Evolutionary conservation across 2,329 filamentous ascomycete genomes (phyloP).

Genomic region (Nigrospora oryzae): DNA sequence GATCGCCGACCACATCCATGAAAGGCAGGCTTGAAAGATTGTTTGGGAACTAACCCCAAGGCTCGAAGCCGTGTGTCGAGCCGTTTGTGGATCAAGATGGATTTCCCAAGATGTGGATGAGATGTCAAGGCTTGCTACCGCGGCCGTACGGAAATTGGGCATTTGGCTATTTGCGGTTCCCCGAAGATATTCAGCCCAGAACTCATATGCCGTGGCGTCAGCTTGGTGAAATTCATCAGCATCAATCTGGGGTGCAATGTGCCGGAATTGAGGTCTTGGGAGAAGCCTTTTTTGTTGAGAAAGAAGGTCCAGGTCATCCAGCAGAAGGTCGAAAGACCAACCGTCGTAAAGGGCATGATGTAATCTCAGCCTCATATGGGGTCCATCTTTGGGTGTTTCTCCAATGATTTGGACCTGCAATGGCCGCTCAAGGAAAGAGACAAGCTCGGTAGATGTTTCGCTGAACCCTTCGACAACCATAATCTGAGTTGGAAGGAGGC

Average conservation of each 20-base stretch:
- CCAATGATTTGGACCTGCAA: constrained; percentile 48
- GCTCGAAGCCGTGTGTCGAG: constrained; percentile 26
- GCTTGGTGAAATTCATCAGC: constrained; percentile 6
- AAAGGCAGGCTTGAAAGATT: constrained; percentile 66
- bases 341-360: constrained; percentile 88
- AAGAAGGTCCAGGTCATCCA: constrained; percentile 51
- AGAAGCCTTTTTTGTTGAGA: constrained; percentile 28
- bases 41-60: constrained; percentile 55
- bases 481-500: constrained; percentile 34
- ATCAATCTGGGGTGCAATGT: constrained; percentile 41
- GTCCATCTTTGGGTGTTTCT: neutral
- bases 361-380: constrained; percentile 39
- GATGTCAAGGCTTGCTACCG: constrained; percentile 16
- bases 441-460: constrained; percentile 27
- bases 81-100: constrained; percentile 19
- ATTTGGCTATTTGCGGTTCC: constrained; percentile 45
- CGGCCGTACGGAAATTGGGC: constrained; percentile 46
- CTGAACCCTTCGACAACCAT: constrained; percentile 26
- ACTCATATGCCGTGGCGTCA: constrained; percentile 39
- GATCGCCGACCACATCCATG: constrained; percentile 57
- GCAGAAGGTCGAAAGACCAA: constrained; percentile 77
- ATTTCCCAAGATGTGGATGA: constrained; percentile 19
- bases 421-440: constrained; percentile 42
- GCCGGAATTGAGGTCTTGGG: constrained; percentile 49
- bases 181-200: constrained; percentile 62